A percentile compares a stretch with the other conserved stretches of the same genome.
Conservation (phyloP, 352 stramenopile species). For the Nothophytophthora sp. region DNA sequence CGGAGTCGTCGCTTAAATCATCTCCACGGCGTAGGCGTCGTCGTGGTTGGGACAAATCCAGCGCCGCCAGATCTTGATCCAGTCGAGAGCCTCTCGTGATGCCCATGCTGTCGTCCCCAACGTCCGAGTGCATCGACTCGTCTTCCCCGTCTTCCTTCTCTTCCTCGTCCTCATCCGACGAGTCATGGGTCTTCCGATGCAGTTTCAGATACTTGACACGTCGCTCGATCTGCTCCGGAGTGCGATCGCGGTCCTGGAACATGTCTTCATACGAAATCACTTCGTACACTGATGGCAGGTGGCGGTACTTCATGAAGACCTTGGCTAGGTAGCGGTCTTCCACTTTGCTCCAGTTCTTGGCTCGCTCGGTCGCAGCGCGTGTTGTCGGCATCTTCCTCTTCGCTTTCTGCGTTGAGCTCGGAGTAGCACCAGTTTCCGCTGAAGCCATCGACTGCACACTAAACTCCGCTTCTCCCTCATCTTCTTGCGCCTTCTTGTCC, state of each 20-base stretch:
- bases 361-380: slow-evolving; percentile 46
- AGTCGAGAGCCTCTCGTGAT: slow-evolving; percentile 14
- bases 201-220: slow-evolving; percentile 85
- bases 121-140: slow-evolving; percentile 10
- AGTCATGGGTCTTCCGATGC: slow-evolving; percentile 72
- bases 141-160: slow-evolving; percentile 33
- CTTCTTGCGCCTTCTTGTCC: slow-evolving; percentile 32
- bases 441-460: slow-evolving; percentile 4
- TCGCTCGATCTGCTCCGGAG: slow-evolving; percentile 81
- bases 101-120: slow-evolving; percentile 14
- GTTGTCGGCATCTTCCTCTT: slow-evolving; percentile 29
- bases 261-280: slow-evolving; percentile 91
- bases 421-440: slow-evolving; percentile 8
- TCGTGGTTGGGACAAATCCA: slow-evolving; percentile 36
- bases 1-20: slow-evolving; percentile 37
- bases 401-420: slow-evolving; percentile 10
- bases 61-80: slow-evolving; percentile 19
- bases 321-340: slow-evolving; percentile 84
- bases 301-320: slow-evolving; percentile 74
- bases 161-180: slow-evolving; percentile 56
- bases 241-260: slow-evolving; percentile 87
- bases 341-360: slow-evolving; percentile 83
- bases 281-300: slow-evolving; percentile 84
- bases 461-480: slow-evolving; percentile 30
- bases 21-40: slow-evolving; percentile 44